These are phyloP conservation scores for Phtheirospermum japonicum DNA, from an alignment of 257 asterid genomes.

Conservation along the genomic window DNA sequence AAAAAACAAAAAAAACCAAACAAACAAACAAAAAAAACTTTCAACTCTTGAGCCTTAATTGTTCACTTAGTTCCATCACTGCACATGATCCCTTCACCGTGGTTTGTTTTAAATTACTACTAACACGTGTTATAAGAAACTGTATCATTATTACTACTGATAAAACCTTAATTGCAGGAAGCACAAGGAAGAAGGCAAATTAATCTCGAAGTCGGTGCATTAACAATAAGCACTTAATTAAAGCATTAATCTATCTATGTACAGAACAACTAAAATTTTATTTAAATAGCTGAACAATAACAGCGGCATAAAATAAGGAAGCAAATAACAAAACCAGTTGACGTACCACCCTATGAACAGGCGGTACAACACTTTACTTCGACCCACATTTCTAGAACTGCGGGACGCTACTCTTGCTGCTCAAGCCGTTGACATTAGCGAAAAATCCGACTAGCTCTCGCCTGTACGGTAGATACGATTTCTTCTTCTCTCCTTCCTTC, in stretches of 20 bases:
- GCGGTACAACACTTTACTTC: constrained; percentile 24
- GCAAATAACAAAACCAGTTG: neutral
- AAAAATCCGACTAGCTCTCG: constrained; percentile 63
- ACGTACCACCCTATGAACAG: constrained; percentile 26
- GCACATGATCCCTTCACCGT: too few species aligned
- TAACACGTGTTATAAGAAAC: too few species aligned
- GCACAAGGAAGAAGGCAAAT: constrained; percentile 7
- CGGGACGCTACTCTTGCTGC: constrained; percentile 37
- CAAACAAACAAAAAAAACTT: too few species aligned
- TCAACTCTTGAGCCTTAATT: too few species aligned
- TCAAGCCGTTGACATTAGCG: constrained; percentile 45
- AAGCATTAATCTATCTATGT: neutral
- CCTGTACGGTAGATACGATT: constrained; percentile 68
- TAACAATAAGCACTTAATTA: neutral
- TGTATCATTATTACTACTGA: too few species aligned
- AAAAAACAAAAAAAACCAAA: too few species aligned
- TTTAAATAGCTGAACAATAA: too few species aligned
- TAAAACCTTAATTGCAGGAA: neutral
- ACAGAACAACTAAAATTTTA: too few species aligned
- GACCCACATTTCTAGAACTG: constrained; percentile 28
- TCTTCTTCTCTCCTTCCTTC: constrained; percentile 46
- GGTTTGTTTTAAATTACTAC: neutral
- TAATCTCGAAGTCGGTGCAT: neutral
- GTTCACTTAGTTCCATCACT: too few species aligned
- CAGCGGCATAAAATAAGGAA: neutral